phyloP scores from a whole-genome alignment of 2,329 filamentous ascomycete species.

The Verticillium nubilum region DNA sequence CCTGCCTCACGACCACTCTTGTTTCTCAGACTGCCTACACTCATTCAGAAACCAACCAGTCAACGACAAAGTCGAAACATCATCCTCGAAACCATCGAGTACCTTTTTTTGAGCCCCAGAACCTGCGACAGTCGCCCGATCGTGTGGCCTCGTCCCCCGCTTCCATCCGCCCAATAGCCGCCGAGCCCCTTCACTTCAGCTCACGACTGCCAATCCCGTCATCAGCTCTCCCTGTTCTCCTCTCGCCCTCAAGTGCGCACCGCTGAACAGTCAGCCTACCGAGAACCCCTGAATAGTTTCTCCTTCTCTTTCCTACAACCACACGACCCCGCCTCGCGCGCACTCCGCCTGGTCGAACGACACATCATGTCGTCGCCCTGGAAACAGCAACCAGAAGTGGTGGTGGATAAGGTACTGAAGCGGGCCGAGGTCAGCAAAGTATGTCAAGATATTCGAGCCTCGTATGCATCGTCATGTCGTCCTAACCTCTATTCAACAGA shows the following conservation, averaged over 20 bases:
- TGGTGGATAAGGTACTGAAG: conserved; percentile 64
- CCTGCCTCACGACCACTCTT: background rate
- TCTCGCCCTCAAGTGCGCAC: background rate
- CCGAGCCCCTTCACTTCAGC: background rate
- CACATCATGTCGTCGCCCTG: conserved; percentile 54
- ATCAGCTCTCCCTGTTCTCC: background rate
- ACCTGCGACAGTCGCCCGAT: background rate
- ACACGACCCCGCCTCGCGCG: conserved; percentile 14
- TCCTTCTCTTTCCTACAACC: background rate
- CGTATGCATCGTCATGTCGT: background rate
- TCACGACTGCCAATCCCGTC: background rate
- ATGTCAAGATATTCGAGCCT: conserved; percentile 22
- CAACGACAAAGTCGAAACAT: background rate
- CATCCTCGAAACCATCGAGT: background rate
- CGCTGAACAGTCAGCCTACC: background rate
- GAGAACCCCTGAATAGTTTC: background rate
- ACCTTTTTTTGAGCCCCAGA: background rate
- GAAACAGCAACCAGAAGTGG: conserved; percentile 58
- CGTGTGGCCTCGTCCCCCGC: background rate
- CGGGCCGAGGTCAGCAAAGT: conserved; percentile 73
- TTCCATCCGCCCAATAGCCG: background rate
- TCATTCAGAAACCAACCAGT: background rate
- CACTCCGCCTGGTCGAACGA: background rate
- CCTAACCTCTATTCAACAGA: conserved; percentile 45
- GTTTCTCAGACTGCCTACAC: background rate